Base-by-base conservation (phyloP, 495 filamentous ascomycete species). In the Venustampulla echinocandica region DNA sequence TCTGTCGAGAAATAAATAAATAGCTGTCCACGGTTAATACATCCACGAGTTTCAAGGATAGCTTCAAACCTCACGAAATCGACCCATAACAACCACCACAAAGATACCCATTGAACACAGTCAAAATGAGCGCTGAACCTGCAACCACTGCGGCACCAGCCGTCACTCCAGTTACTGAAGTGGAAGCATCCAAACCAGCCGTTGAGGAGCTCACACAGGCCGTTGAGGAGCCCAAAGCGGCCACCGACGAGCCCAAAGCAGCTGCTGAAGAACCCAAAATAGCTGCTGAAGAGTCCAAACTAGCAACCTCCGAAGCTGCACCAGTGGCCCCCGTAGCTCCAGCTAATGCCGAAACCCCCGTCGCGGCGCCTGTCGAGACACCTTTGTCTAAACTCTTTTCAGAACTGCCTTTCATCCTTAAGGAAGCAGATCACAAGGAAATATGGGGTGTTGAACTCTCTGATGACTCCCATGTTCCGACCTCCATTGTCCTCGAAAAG, bases 401-500 rank as follows among this genome's bases (percentile, higher is more conserved):
- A 18, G 45, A 55, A n/a, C 36, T 59, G 1, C 40, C 47, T 5
- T 27, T 46, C 13, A 20, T 83, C 44, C 59, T 80, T 39, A 57
- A 59, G 20, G 64, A 68, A 24, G 64, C 73, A 6, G 65, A 65
- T 21, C 71, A 90, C 57, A 59, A 64, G 30, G 85, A 92, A 62
- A 79, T 93, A 68, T 95, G 87, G 80, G 88, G 88, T 10, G 75
- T 95, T 32, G 57, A 57, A 20, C 67, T 78, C 25, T 63, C 67
- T 7, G 46, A 61, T 25, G 74, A 77, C 32, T 65, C 57, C 4
- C 74, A 85, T 56, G 67, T 89, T 34, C 80, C 77, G 35, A 90
- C 81, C n/a, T 77, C 79, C 55, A 79, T 93, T 49, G 75, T 95
- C 36, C 64, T 94, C 42, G 87, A 93, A 58, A 95, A 95, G 68